Evolutionary conservation across 768 basidiomycete species (phyloP).

Genomic region (Serendipita sp.): DNA sequence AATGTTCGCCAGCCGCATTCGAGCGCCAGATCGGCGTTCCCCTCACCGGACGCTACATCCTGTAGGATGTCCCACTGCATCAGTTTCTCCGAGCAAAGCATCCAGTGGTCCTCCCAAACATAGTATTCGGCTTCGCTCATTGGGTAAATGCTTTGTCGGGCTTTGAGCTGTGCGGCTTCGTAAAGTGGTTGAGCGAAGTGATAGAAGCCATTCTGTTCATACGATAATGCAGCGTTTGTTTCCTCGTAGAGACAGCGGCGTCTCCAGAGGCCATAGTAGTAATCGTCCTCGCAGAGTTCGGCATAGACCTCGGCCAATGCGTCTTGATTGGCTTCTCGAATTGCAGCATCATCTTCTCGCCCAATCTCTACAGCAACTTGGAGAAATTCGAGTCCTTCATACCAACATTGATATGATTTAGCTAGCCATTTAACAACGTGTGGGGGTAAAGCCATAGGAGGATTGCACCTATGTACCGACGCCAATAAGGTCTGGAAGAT

Average conservation of each 20-base stretch:
- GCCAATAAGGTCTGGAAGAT: slow-evolving; percentile 79
- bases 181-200: slow-evolving; percentile 77
- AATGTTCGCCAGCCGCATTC: slow-evolving; percentile 91
- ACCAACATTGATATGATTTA: slow-evolving; percentile 95
- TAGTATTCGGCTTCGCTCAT: slow-evolving; percentile 94
- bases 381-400: slow-evolving; percentile 73
- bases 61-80: slow-evolving; percentile 95
- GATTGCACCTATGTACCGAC: slow-evolving; percentile 70
- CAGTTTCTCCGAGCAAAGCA: slow-evolving; percentile 83
- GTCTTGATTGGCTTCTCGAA: slow-evolving; percentile 74
- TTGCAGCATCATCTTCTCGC: slow-evolving; percentile 60
- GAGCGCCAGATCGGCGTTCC: slow-evolving; percentile 78
- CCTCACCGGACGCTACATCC: slow-evolving; percentile 77
- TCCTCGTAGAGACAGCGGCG: slow-evolving; percentile 76
- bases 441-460: slow-evolving; percentile 79
- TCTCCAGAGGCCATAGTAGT: slow-evolving; percentile 94
- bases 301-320: slow-evolving; percentile 91
- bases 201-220: slow-evolving; percentile 97
- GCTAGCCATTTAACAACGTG: slow-evolving; percentile 91
- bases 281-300: slow-evolving; percentile 87
- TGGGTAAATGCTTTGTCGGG: slow-evolving; percentile 61
- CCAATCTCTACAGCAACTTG: slow-evolving; percentile 60
- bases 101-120: slow-evolving; percentile 99
- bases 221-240: slow-evolving; percentile 73
- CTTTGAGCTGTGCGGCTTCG: slow-evolving; percentile 76